Evolutionary conservation across 1,139 yeast species (phyloP).

Genomic region (Arxiozyma slooffiae): DNA sequence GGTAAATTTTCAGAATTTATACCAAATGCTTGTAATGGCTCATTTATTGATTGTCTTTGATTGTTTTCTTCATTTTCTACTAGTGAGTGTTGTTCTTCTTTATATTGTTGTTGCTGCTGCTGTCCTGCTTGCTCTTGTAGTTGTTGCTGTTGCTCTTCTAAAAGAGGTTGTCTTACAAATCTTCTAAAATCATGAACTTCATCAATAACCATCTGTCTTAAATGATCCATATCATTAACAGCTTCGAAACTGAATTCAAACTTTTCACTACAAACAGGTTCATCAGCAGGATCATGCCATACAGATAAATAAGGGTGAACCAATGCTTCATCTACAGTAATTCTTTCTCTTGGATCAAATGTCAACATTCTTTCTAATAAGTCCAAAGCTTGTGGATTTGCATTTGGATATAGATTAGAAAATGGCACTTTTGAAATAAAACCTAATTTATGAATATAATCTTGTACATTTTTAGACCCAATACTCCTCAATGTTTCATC

Average conservation of each 20-base stretch:
- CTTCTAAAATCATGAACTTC: conserved; percentile 77
- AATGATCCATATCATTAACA: conserved; percentile 68
- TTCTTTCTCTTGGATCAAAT: conserved; percentile 78
- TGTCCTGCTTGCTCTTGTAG: conserved; percentile 8
- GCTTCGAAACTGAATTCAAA: conserved; percentile 89
- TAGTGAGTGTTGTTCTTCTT: too few relatives aligned
- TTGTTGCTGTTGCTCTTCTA: conserved; percentile 42
- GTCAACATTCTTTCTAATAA: conserved; percentile 74
- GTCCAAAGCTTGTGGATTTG: conserved; percentile 84
- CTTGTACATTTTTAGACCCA: conserved; percentile 86
- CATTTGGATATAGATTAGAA: conserved; percentile 61
- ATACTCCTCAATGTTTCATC: conserved; percentile 77
- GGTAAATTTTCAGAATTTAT: conserved; percentile 35
- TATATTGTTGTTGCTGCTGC: conserved; percentile 10
- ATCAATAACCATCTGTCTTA: conserved; percentile 70
- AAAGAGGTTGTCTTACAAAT: conserved; percentile 62
- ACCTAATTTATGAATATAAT: conserved; percentile 81
- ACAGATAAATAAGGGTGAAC: conserved; percentile 81
- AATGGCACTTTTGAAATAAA: conserved; percentile 76
- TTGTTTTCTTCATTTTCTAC: not conserved
- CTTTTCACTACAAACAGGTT: conserved; percentile 73
- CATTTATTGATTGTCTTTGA: conserved; percentile 7
- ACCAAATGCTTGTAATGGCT: conserved; percentile 26
- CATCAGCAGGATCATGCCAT: conserved; percentile 97
- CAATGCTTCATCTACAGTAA: conserved; percentile 82